Evolutionary conservation across 257 asterid species (phyloP).

Genomic region (Solanum etuberosum): DNA sequence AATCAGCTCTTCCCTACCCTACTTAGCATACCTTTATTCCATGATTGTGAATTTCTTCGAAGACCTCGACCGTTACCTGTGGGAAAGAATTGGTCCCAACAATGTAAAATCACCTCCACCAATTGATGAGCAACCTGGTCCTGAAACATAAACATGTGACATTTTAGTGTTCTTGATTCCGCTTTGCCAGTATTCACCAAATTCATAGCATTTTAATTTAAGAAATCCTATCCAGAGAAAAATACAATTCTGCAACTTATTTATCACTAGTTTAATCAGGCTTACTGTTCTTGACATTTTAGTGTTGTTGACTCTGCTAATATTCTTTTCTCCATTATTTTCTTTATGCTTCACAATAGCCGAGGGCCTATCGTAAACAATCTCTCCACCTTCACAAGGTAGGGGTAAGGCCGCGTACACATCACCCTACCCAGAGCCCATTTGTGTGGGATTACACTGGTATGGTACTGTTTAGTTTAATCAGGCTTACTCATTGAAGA

Average conservation of each 20-base stretch:
- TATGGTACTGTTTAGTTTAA: background rate
- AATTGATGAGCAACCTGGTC: constrained; percentile 93
- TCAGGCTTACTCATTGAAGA: background rate
- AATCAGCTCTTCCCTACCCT: background rate
- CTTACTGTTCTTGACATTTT: background rate
- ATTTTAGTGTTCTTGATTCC: background rate
- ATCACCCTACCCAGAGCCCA: background rate
- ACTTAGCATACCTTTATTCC: constrained; percentile 70
- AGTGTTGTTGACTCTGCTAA: too few relatives aligned
- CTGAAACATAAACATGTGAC: constrained; percentile 20
- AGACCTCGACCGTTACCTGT: constrained; percentile 73
- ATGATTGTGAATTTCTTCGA: constrained; percentile 52
- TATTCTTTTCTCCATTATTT: background rate
- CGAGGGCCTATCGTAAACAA: background rate
- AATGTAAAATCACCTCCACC: constrained; percentile 97
- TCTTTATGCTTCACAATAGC: background rate
- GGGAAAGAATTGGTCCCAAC: constrained; percentile 82
- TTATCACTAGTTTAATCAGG: background rate
- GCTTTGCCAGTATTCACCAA: background rate
- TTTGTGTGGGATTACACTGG: too few relatives aligned
- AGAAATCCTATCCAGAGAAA: background rate
- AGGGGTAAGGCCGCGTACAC: background rate
- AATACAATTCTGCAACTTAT: background rate
- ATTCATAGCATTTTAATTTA: background rate
- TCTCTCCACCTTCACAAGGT: background rate